These are phyloP conservation scores for Geranomyces michiganensis DNA, from an alignment of 192 early-diverging fungal species.

Conservation along the genomic window DNA sequence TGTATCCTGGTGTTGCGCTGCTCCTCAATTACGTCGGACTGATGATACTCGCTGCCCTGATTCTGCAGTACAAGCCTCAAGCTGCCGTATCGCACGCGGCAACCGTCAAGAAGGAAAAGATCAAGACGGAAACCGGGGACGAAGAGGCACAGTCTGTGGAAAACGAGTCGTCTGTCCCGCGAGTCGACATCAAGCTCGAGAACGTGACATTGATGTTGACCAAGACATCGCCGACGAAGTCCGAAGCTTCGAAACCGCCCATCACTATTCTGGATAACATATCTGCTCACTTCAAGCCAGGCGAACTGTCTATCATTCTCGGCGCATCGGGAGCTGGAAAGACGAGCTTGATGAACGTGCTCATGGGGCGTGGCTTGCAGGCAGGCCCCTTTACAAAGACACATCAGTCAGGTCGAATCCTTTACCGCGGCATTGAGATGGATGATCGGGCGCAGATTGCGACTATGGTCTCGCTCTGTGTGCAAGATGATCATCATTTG, in stretches of 20 bases:
- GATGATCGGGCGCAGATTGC: constrained; percentile 29
- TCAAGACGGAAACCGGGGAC: not conserved
- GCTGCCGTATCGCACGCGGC: constrained; percentile 26
- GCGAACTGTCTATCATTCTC: constrained; percentile 49
- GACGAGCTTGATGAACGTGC: constrained; percentile 45
- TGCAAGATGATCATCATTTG: constrained; percentile 47
- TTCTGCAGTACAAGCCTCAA: constrained; percentile 23
- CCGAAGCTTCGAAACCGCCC: not conserved
- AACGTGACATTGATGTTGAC: constrained; percentile 3
- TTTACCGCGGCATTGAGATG: constrained; percentile 35
- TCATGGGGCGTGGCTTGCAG: constrained; percentile 37
- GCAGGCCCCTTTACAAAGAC: constrained; percentile 25
- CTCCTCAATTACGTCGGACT: constrained; percentile 29
- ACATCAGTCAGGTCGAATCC: constrained; percentile 30
- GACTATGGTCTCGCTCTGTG: constrained; percentile 42
- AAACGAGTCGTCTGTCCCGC: constrained; percentile 4
- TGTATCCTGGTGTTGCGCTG: constrained; percentile 30
- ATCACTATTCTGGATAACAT: constrained; percentile 39
- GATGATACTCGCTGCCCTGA: constrained; percentile 35
- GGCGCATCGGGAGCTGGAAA: constrained; percentile 52
- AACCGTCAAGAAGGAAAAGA: not conserved
- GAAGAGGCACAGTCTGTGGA: constrained; percentile 3
- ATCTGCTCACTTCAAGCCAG: constrained; percentile 32
- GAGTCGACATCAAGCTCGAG: constrained; percentile 28
- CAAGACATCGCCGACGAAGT: constrained; percentile 5